phyloP scores from a whole-genome alignment of 1,284 basidiomycete species.

The Paramarasmius palmivorus region DNA sequence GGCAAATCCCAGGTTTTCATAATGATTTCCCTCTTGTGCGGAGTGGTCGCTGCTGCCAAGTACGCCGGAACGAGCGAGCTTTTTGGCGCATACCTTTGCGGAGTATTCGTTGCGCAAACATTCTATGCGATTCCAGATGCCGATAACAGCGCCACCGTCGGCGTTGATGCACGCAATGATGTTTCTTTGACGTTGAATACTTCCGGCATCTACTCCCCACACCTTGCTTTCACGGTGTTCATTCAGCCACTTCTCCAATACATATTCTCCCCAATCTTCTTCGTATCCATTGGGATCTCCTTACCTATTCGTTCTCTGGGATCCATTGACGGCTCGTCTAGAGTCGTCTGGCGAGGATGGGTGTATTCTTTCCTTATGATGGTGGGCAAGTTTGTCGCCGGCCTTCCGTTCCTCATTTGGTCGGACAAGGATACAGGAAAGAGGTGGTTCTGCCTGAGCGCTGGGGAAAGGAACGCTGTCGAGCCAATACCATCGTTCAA shows the following conservation, averaged over 20 bases:
- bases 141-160: not conserved
- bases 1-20: constrained; percentile 26
- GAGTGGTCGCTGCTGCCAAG: constrained; percentile 33
- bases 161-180: not conserved
- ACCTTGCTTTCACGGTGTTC: constrained; percentile 24
- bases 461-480: not conserved
- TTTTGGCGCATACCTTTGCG: constrained; percentile 39
- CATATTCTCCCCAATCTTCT: constrained; percentile 37
- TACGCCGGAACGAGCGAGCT: constrained; percentile 41
- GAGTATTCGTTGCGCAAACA: constrained; percentile 29
- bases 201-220: constrained; percentile 14
- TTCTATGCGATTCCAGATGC: constrained; percentile 17
- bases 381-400: constrained; percentile 31
- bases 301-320: constrained; percentile 36
- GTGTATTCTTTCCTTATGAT: constrained; percentile 38
- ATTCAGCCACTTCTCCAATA: constrained; percentile 27
- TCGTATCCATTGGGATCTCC: constrained; percentile 36
- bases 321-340: constrained; percentile 29
- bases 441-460: constrained; percentile 17
- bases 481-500: not conserved
- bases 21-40: constrained; percentile 26
- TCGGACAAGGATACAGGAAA: constrained; percentile 16
- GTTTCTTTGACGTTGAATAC: not conserved
- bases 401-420: constrained; percentile 33
- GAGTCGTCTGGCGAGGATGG: constrained; percentile 38